Base-by-base conservation (phyloP, 345 rosid genomes). In the Stellera chamaejasme region DNA sequence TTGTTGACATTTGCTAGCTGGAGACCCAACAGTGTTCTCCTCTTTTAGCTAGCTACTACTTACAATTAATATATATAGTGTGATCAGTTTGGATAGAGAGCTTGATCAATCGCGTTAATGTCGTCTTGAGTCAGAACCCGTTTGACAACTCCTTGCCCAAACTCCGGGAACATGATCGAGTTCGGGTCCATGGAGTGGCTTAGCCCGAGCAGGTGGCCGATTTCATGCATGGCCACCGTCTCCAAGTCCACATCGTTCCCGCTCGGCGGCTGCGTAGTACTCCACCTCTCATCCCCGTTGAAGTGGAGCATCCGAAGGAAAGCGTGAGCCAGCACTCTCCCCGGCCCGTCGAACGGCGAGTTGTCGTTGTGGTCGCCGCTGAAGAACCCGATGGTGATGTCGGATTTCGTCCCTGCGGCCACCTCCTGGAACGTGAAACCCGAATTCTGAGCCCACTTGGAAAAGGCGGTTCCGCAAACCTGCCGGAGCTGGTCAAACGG, bases 281-380 rank as follows among this genome's bases (percentile, higher is more conserved):
- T 71, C 61, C 73, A 71, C 1, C 5, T 16, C 49, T 55, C 79
- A 13, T 69, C 69, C 11, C 48, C 72, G 43, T 76, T 74, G 12
- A 11, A 76, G 56, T 72, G 77, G 13, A 42, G 48, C 3, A 4
- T 11, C 3, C 69, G 77, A 1, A 14, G 5, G 19, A 36, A 11
- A 0, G 74, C 50, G 23, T 72, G 77, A 27, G 74, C 74, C 23
- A 54, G 8, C n/a, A 50, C n/a, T 3, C 6, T 25, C 9, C 60
- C 42, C 2, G 39, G 1, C 9, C 76, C 76, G 43, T 68, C 72
- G 3, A 71, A 71, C 2, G 71, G 56, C 0, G 1, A 0, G 0
- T n/a, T 11, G 11, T 75, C 76, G 2, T 69, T 62, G 23, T 62
- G 76, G 8, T 50, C 43, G 11, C 52, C 10, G 0, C 45, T 51